These are phyloP conservation scores for Zalerion maritima DNA, from an alignment of 495 filamentous ascomycete genomes.

Conservation along the genomic window DNA sequence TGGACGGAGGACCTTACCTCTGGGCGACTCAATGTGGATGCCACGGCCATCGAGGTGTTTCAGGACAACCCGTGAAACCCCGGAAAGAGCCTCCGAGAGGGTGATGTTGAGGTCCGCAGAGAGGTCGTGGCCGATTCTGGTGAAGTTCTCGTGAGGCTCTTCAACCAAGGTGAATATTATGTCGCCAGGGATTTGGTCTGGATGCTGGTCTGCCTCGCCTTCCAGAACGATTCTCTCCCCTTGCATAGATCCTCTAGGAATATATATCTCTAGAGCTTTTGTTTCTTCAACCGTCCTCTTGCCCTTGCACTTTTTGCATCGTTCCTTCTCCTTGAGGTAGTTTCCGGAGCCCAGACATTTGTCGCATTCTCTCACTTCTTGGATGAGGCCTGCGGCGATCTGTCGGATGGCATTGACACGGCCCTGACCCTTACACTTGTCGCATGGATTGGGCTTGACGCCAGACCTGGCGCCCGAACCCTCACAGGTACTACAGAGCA, in stretches of 20 bases:
- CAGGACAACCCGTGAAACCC: constrained; percentile 80
- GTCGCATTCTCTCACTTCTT: constrained; percentile 56
- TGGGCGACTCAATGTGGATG: constrained; percentile 61
- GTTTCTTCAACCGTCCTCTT: constrained; percentile 64
- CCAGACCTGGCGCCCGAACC: constrained; percentile 85
- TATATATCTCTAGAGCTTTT: constrained; percentile 92
- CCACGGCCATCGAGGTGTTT: constrained; percentile 91
- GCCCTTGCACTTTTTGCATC: constrained; percentile 97
- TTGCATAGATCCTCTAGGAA: constrained; percentile 74
- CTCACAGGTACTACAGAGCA: constrained; percentile 75
- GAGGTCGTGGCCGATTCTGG: constrained; percentile 69
- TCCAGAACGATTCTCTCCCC: constrained; percentile 82
- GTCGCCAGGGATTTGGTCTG: constrained; percentile 81
- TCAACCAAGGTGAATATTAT: constrained; percentile 80
- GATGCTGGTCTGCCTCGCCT: constrained; percentile 89
- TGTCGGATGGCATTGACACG: constrained; percentile 54
- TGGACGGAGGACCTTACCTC: constrained; percentile 62
- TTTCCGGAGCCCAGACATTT: constrained; percentile 69
- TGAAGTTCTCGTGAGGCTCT: constrained; percentile 65
- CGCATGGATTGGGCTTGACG: constrained; percentile 72
- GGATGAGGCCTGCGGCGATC: constrained; percentile 68
- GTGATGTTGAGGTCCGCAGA: constrained; percentile 65
- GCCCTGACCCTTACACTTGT: constrained; percentile 66
- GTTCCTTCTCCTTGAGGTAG: constrained; percentile 84
- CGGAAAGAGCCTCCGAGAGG: constrained; percentile 69